Conservation (phyloP, 305 asterid genomes). For the Rubia tinctorum region DNA sequence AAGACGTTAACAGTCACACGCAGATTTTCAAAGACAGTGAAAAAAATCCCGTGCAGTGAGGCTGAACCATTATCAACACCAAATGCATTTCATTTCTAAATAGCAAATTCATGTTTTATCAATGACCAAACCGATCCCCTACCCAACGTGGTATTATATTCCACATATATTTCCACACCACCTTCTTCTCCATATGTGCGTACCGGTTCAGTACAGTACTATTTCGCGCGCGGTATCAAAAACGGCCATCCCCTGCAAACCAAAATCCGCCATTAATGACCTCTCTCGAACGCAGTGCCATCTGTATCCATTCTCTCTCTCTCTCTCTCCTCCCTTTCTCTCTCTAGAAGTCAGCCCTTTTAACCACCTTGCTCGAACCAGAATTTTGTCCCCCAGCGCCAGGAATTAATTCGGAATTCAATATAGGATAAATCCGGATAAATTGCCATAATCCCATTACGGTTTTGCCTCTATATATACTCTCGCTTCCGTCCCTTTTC, state of each 20-base stretch:
- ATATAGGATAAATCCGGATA: neutral
- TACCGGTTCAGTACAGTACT: neutral
- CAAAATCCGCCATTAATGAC: neutral
- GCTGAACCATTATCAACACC: neutral
- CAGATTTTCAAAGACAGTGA: too few species aligned
- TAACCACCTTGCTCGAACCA: slow-evolving; percentile 1
- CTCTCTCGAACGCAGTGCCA: neutral
- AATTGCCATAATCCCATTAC: neutral
- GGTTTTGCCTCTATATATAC: neutral
- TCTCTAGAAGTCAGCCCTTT: slow-evolving; percentile 2
- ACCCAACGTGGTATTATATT: too few species aligned
- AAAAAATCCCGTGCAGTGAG: too few species aligned
- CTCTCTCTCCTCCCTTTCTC: neutral
- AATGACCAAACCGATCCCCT: neutral
- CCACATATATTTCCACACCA: too few species aligned
- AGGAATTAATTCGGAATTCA: neutral
- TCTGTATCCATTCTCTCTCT: neutral
- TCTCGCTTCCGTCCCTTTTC: neutral
- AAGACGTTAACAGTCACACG: too few species aligned
- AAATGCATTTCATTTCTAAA: neutral
- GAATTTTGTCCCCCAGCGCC: neutral
- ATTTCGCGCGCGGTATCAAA: neutral
- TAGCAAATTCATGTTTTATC: neutral
- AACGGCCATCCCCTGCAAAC: neutral
- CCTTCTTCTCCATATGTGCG: neutral